Evolutionary conservation across 208 protist genomes (phyloP), one percentile per base, ranked within the genome.

Genomic region (Acanthamoeba royreba): DNA sequence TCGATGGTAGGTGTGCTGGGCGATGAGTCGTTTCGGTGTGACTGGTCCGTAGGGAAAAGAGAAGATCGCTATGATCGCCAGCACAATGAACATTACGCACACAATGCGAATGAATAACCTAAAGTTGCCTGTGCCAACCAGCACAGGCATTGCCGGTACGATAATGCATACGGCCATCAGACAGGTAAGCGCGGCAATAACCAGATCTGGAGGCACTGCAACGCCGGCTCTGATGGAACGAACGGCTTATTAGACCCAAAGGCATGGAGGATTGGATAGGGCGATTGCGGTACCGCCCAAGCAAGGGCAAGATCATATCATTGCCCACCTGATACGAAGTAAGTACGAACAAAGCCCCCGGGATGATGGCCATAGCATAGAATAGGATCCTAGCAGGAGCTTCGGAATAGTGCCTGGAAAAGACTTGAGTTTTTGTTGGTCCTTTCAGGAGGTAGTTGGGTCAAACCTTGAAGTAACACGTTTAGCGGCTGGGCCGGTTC

Each of bases 21-120:
- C 61, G 43, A 92, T 79, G 40, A 92, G 61, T 2, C 86, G 53
- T 61, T 92, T 92, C 58, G 86, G 86, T n/a, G 58, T 69, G 38
- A n/a, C 33, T 1, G 5, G n/a, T 9, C 43, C 42, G 58, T 92
- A 92, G 61, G 58, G 58, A 45, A 77, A 92, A 17, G 58, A 61
- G 4, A 92, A 25, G 61, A 77, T 38, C 28, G 86, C 52, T 8
- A 92, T 40, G 58, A 77, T 25, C 33, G 40, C 7, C 40, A 55
- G n/a, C 40, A 77, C 58, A 1, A 92, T 40, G 11, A 69, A 13
- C 0, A 69, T 61, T 2, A 52, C 42, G 43, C 38, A n/a, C 42
- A 55, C 38, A 28, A 77, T 25, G 9, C 28, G 53, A n/a, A 92
- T 35, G 40, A 49, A 17, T 17, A n/a, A 38, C 17, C 61, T 33